Evolutionary conservation across 768 basidiomycete genomes (phyloP), one percentile per base, ranked within the genome.

Genomic region (Lentinula sp.): DNA sequence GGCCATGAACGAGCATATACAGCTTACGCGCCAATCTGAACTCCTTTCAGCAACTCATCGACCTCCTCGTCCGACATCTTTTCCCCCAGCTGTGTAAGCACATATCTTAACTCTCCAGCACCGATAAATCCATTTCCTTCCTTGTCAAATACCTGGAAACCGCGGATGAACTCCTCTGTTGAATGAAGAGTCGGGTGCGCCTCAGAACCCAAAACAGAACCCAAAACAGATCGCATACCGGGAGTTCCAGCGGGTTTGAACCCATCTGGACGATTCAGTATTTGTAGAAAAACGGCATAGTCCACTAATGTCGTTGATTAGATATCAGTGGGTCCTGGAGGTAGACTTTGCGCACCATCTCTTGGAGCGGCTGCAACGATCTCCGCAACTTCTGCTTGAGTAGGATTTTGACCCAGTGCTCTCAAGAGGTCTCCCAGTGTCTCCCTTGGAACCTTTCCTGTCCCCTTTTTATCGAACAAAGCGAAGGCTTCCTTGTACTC

Each of bases 111-210:
- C 74, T 97, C 93, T 52, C 93, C 93, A 16, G 90, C 92, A 52
- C 93, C 93, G 66, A 93, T 93, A 76, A 87, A 91, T 0, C 93
- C 93, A 67, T 93, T 93, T 35, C 91, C 91, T 66, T 93, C 92
- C 76, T 95, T 95, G 76, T 98, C 96, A 66, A 99, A 98, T 10
- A 98, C 96, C 68, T 98, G 95, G 83, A 99, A 99, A 8, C 95
- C 97, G 53, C 97, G 93, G 69, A 98, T 93, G 78, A 99, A 99
- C 71, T 99, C 97, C 81, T 98, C 96, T 96, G 71, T 18, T 13
- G 46, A 32, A 15, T 20, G 67, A 60, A 56, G 39, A 42, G 49
- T 55, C 10, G 43, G 23, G 20, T 10, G 15, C 43, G 7, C 46
- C 28, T 18, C 51, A 61, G 35, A 56, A n/a, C 48, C 23, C 57